Evolutionary conservation across 164 flowering plant genomes (phyloP).

Genomic region (Platanus orientalis): DNA sequence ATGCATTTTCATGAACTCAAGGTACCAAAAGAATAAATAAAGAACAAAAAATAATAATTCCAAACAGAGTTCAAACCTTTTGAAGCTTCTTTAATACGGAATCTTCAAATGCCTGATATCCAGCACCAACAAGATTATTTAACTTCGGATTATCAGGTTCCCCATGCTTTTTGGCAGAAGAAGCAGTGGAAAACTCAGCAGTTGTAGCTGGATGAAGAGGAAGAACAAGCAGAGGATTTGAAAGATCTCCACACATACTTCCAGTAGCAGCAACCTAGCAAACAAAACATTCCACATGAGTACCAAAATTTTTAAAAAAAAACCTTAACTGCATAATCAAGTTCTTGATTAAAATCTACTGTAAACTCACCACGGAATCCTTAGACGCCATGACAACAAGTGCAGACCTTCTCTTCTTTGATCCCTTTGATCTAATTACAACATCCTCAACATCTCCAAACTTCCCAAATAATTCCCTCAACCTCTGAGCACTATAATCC

Average conservation of each 20-base stretch:
- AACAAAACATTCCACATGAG: not conserved
- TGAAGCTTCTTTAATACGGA: slow-evolving; percentile 38
- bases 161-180: slow-evolving; percentile 7
- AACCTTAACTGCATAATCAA: not conserved
- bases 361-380: slow-evolving; percentile 64
- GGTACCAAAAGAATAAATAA: too few species aligned
- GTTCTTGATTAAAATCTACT: not conserved
- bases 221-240: slow-evolving; percentile 66
- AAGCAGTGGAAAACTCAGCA: slow-evolving; percentile 22
- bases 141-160: slow-evolving; percentile 32
- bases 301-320: not conserved
- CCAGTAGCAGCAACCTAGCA: slow-evolving; percentile 61
- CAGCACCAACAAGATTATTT: slow-evolving; percentile 54
- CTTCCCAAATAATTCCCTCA: slow-evolving; percentile 52
- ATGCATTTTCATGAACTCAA: too few species aligned
- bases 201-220: slow-evolving; percentile 47
- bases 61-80: slow-evolving; percentile 37
- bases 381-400: slow-evolving; percentile 73
- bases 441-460: slow-evolving; percentile 90
- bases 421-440: slow-evolving; percentile 38
- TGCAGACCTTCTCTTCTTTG: slow-evolving; percentile 64
- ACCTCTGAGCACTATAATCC: slow-evolving; percentile 47
- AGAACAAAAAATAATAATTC: not conserved
- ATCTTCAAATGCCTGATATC: slow-evolving; percentile 66
- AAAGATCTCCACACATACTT: slow-evolving; percentile 47